Conservation (phyloP, 768 basidiomycete genomes). For the Russula sp. region DNA sequence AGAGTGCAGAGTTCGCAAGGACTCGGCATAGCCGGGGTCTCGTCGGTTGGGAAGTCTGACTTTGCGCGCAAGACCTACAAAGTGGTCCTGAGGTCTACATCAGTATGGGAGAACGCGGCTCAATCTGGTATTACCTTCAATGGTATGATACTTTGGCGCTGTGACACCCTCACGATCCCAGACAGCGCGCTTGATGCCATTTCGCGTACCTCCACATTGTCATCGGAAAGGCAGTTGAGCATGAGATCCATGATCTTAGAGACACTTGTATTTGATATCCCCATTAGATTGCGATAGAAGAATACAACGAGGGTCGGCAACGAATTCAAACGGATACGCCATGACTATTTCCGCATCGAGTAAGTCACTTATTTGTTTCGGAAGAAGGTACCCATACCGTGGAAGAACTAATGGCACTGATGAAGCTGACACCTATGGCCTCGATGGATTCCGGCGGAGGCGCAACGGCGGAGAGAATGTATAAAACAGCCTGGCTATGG, state of each 20-base stretch:
- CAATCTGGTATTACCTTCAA: conserved; percentile 51
- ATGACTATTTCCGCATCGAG: conserved; percentile 48
- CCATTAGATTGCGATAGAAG: conserved; percentile 83
- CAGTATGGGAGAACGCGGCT: conserved; percentile 1
- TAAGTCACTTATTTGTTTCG: conserved; percentile 4
- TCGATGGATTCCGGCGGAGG: conserved; percentile 60
- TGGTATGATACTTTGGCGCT: conserved; percentile 76
- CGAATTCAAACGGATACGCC: conserved; percentile 83
- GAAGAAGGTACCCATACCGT: conserved; percentile 39
- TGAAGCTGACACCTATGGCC: conserved; percentile 52
- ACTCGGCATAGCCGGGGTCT: conserved; percentile 64
- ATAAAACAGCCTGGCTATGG: conserved; percentile 73
- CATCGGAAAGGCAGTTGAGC: conserved; percentile 77
- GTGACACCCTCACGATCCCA: conserved; percentile 85
- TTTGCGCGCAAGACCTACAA: conserved; percentile 53
- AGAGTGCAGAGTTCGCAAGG: conserved; percentile 70
- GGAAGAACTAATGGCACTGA: conserved; percentile 69
- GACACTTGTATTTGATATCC: conserved; percentile 60
- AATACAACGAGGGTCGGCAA: conserved; percentile 85
- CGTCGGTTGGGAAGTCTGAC: conserved; percentile 60
- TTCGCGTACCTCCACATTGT: conserved; percentile 89
- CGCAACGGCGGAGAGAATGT: conserved; percentile 76
- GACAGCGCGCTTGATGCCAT: conserved; percentile 84
- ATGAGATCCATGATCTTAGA: conserved; percentile 75
- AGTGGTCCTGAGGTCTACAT: conserved; percentile 56